Evolutionary conservation across 164 flowering plant genomes (phyloP).

Genomic region (Magnolia sinica): DNA sequence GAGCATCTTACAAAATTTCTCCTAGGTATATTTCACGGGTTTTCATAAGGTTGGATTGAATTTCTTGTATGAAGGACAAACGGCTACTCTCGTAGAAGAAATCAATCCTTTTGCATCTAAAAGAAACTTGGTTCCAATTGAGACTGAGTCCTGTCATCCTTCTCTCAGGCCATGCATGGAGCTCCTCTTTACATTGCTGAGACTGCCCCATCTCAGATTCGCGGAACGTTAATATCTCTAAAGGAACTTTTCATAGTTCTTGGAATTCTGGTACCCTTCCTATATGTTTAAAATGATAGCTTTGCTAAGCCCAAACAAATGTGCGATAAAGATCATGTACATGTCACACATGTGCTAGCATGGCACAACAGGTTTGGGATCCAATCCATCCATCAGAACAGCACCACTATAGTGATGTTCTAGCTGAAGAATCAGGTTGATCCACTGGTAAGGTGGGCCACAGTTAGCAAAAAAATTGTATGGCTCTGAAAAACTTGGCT

Average conservation of each 20-base stretch:
- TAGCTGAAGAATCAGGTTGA: too few species aligned
- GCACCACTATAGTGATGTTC: too few species aligned
- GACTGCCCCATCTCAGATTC: conserved; percentile 87
- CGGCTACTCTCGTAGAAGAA: neutral
- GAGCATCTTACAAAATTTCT: conserved; percentile 25
- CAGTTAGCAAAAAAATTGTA: too few species aligned
- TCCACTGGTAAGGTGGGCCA: too few species aligned
- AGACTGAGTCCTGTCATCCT: conserved; percentile 3
- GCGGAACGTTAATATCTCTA: conserved; percentile 86
- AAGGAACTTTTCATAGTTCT: conserved; percentile 91
- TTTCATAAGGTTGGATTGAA: neutral
- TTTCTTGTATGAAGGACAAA: neutral
- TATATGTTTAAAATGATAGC: neutral
- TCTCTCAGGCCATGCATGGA: conserved; percentile 90
- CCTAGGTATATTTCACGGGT: neutral
- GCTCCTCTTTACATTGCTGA: conserved; percentile 98
- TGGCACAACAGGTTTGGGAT: too few species aligned
- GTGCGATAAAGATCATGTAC: too few species aligned
- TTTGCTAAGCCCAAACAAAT: neutral
- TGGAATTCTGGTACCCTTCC: conserved; percentile 70
- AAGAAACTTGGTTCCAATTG: neutral
- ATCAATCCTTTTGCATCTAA: neutral
- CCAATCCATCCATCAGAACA: too few species aligned
- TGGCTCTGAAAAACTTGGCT: too few species aligned
- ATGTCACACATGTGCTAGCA: too few species aligned